Base-by-base conservation (phyloP, 129 eudicot species). In the Chrysanthemum lavandulifolium region DNA sequence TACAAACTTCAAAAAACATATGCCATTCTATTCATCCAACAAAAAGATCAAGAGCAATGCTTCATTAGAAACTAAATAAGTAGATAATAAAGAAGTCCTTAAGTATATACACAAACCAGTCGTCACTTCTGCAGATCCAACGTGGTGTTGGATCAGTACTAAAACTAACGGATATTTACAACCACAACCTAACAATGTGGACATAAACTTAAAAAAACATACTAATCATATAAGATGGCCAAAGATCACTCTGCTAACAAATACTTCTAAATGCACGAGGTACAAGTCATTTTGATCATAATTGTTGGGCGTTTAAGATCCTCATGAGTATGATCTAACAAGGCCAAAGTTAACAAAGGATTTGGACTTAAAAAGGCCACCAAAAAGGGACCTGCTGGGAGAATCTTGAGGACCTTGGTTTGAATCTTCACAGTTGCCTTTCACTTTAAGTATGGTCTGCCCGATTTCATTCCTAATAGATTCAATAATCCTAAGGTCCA, bases 291-390 rank as follows among this genome's bases (percentile, higher is more conserved):
- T 40, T 59, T 40, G 40, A 58, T 72, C 57, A 59, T 59, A 25
- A 52, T 72, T 21, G 45, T 67, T 59, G 40, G 61, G 52, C 13
- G 13, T 54, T 18, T 43, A 58, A 54, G 16, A 36, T 65, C 53
- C 64, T 81, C 68, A 87, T 21, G 95, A 86, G 86, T 88, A 86
- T 7, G 97, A 88, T 67, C 89, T 84, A 61, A 91, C 92, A 86
- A 88, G 83, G 36, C 97, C 95, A 55, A 91, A 91, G 72, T 88
- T 91, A 54, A 86, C 80, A 62, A 91, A 91, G 0, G 95, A 91
- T 72, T 87, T 82, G 12, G 97, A 88, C 78, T 91, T 91, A 62
- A 91, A 91, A 13, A 91, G 85, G 16, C 97, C 95, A 43, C 97
- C 88, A 76, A 91, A 91, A 67, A 91, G 89, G 80, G 80, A 87